Percentiles rank a stretch among this genome's conserved stretches.
Evolutionary conservation across 768 basidiomycete species (phyloP).

Genomic region (Amanita pallidorosea): DNA sequence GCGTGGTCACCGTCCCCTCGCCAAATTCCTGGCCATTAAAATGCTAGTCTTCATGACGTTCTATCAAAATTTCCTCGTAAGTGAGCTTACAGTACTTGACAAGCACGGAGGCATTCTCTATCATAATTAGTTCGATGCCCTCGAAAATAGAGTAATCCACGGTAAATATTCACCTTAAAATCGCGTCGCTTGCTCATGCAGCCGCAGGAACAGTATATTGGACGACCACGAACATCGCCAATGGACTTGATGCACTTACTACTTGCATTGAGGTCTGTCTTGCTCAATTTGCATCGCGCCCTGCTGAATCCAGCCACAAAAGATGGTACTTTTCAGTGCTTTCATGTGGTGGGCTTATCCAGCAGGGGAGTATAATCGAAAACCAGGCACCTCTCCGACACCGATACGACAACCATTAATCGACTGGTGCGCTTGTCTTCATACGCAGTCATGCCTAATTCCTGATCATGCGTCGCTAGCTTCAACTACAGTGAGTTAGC

Average conservation of each 20-base stretch:
- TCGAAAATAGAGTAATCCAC: conserved; percentile 55
- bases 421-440: conserved; percentile 30
- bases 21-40: conserved; percentile 75
- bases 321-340: conserved; percentile 67
- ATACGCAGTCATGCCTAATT: neutral
- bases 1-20: conserved; percentile 53
- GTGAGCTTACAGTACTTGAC: conserved; percentile 10
- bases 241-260: conserved; percentile 65
- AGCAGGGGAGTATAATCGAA: conserved; percentile 45
- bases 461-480: neutral
- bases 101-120: no score
- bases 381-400: conserved; percentile 26
- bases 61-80: conserved; percentile 60
- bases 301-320: neutral
- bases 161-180: conserved; percentile 19
- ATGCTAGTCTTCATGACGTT: conserved; percentile 72
- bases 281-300: neutral
- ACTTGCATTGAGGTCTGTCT: conserved; percentile 59
- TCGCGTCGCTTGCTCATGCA: neutral
- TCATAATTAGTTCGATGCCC: conserved; percentile 36
- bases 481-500: neutral
- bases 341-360: conserved; percentile 73
- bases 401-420: conserved; percentile 51
- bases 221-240: conserved; percentile 66
- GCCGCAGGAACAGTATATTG: conserved; percentile 53